Conservation (phyloP, 2,329 filamentous ascomycete species). For the Ophiocordyceps sinensis region DNA sequence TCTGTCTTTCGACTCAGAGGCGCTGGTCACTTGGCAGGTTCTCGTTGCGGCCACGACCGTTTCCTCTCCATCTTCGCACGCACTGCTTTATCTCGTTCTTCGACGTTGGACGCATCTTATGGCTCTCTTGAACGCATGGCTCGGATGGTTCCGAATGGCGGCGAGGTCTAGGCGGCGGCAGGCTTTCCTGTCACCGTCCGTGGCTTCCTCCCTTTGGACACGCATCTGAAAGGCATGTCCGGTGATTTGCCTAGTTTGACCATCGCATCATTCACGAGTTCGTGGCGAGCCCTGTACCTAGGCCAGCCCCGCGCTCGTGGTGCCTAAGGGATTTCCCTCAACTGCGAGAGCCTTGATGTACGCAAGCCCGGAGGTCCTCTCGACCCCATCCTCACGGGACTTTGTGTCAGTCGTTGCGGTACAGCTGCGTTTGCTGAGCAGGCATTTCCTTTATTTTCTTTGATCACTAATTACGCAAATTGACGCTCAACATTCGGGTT, state of each 20-base stretch:
- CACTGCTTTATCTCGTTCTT: conserved; percentile 29
- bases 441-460: conserved; percentile 15
- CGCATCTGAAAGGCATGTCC: conserved; percentile 24
- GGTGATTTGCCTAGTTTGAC: conserved; percentile 15
- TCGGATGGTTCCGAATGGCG: conserved; percentile 17
- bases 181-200: conserved; percentile 2
- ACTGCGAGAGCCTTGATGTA: conserved; percentile 3
- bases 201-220: conserved; percentile 6
- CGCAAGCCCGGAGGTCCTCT: not conserved
- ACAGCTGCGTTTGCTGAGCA: conserved; percentile 17
- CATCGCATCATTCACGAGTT: conserved; percentile 1
- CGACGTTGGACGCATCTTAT: conserved; percentile 25
- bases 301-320: too few species aligned
- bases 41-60: conserved; percentile 10
- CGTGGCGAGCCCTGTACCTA: too few species aligned
- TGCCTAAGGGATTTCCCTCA: not conserved
- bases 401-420: conserved; percentile 21
- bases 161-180: conserved; percentile 4
- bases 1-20: not conserved
- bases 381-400: not conserved
- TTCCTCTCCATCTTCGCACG: conserved; percentile 14
- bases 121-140: conserved; percentile 22
- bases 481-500: conserved; percentile 4
- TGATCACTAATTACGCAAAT: conserved; percentile 10
- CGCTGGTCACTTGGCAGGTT: conserved; percentile 5